phyloP scores from a whole-genome alignment of 345 rosid genomes.

The Murraya paniculata region DNA sequence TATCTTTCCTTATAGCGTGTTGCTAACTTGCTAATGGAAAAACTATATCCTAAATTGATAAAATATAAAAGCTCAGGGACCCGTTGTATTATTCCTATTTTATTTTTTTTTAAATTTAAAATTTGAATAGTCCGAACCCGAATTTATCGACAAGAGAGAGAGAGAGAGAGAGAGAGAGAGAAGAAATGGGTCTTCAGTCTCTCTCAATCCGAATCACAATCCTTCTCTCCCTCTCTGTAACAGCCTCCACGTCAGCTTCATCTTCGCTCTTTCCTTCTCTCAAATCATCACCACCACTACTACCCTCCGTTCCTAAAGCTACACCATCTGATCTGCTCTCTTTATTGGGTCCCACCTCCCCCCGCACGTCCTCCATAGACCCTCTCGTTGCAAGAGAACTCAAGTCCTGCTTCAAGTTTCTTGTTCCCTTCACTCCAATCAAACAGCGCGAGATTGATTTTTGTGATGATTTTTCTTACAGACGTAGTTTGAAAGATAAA shows the following conservation, averaged over 20 bases:
- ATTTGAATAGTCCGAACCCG: too few relatives aligned
- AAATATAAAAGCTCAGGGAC: too few relatives aligned
- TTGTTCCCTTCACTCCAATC: constrained; percentile 55
- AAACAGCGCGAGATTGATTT: background rate
- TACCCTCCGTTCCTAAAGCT: constrained; percentile 48
- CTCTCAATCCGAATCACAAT: constrained; percentile 43
- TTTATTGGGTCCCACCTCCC: constrained; percentile 51
- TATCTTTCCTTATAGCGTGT: too few relatives aligned
- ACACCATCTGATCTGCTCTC: constrained; percentile 71
- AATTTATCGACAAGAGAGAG: too few relatives aligned
- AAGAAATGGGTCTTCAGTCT: constrained; percentile 30
- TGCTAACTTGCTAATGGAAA: too few relatives aligned
- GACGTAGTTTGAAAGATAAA: constrained; percentile 15
- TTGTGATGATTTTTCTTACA: constrained; percentile 1
- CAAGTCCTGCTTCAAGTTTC: constrained; percentile 68
- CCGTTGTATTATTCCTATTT: too few relatives aligned
- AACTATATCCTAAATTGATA: too few relatives aligned
- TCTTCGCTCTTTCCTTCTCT: constrained; percentile 12
- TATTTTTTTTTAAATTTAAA: too few relatives aligned
- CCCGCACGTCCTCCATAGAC: constrained; percentile 42
- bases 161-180: background rate
- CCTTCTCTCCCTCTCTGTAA: constrained; percentile 52
- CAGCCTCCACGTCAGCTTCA: constrained; percentile 42
- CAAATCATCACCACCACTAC: constrained; percentile 23
- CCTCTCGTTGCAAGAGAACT: constrained; percentile 56